A percentile compares a stretch with the other conserved stretches of the same genome.
These are phyloP conservation scores for Cucurbita moschata DNA, from an alignment of 306 rosid genomes.

Conservation along the genomic window DNA sequence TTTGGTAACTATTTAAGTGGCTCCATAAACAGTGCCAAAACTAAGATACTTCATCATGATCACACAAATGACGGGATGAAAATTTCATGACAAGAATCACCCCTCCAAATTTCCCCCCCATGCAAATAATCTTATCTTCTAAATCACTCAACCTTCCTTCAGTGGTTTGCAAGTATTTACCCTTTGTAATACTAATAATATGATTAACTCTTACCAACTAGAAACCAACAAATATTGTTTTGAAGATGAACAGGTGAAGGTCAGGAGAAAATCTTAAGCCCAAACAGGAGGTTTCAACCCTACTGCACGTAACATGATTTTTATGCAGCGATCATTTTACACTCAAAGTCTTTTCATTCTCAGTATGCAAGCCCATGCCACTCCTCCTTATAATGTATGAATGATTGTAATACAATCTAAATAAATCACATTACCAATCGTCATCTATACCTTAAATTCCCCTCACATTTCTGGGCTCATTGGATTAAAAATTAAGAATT, in stretches of 20 bases:
- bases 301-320: neutral
- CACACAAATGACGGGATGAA: neutral
- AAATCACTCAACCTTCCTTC: neutral
- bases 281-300: neutral
- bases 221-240: neutral
- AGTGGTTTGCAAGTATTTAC: neutral
- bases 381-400: neutral
- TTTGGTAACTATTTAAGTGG: conserved; percentile 3
- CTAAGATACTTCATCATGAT: neutral
- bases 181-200: neutral
- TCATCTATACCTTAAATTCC: neutral
- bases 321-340: neutral
- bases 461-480: neutral
- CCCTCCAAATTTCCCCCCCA: neutral
- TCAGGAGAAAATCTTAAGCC: neutral
- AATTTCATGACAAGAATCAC: neutral
- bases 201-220: neutral
- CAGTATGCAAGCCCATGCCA: neutral
- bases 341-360: neutral
- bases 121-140: neutral
- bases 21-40: conserved; percentile 7
- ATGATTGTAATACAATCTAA: neutral
- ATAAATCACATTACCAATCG: neutral
- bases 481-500: neutral
- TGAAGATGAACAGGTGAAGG: neutral